Percentiles rank a stretch among this genome's conserved stretches.
Evolutionary conservation across 495 filamentous ascomycete genomes (phyloP).

Genomic region (Xylaria bambusicola): DNA sequence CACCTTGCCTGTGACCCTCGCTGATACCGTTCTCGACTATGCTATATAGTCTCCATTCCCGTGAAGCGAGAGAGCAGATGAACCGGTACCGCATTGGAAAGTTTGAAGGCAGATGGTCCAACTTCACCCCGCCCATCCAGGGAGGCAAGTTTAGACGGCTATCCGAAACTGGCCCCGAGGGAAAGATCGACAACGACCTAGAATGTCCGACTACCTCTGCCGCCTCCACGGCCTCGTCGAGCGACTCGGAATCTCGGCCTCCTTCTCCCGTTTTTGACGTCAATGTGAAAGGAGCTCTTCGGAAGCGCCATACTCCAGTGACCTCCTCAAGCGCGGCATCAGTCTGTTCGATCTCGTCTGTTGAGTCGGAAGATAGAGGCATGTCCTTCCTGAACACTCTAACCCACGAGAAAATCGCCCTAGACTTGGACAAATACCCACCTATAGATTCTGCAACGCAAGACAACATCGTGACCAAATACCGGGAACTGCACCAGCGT

Average conservation of each 20-base stretch:
- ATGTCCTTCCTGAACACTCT: conserved; percentile 70
- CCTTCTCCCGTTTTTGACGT: conserved; percentile 71
- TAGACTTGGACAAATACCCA: conserved; percentile 82
- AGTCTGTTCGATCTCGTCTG: conserved; percentile 44
- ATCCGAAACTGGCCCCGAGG: conserved; percentile 38
- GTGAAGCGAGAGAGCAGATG: conserved; percentile 77
- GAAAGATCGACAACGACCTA: conserved; percentile 43
- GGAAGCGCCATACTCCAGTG: conserved; percentile 25
- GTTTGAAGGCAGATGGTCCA: conserved; percentile 80
- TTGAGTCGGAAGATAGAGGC: conserved; percentile 44
- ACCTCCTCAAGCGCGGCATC: conserved; percentile 33
- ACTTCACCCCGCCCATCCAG: conserved; percentile 91
- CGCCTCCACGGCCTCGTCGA: conserved; percentile 28
- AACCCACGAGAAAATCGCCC: conserved; percentile 71
- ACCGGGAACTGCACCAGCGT: conserved; percentile 69
- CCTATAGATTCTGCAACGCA: conserved; percentile 75
- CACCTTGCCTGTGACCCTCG: too few relatives aligned
- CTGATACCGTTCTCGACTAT: neutral
- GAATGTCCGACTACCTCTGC: conserved; percentile 36
- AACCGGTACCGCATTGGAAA: conserved; percentile 78
- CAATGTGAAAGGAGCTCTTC: conserved; percentile 46
- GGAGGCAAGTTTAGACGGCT: conserved; percentile 78
- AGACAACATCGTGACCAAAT: conserved; percentile 74
- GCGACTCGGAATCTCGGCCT: conserved; percentile 50
- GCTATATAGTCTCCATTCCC: conserved; percentile 71